Percentiles rank a stretch among this genome's conserved stretches.
Conservation (phyloP, 1,139 yeast genomes). For the Yamadazyma mexicana region DNA sequence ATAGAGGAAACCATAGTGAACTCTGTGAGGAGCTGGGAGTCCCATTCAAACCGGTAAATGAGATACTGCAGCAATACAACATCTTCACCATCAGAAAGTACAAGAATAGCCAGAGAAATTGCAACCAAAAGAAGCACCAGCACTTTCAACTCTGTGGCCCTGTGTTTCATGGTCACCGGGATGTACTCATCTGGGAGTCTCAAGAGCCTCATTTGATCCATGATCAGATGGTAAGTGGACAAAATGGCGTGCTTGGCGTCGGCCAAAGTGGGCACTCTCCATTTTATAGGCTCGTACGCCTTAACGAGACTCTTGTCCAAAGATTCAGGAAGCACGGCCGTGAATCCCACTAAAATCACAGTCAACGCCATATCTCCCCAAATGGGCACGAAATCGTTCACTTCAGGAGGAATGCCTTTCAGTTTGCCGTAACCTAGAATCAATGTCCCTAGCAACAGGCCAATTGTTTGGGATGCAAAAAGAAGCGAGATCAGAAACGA, state of each 20-base stretch:
- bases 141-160: constrained; percentile 19
- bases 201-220: constrained; percentile 47
- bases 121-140: constrained; percentile 48
- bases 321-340: constrained; percentile 8
- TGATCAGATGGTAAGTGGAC: constrained; percentile 13
- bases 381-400: constrained; percentile 6
- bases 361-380: neutral
- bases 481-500: constrained; percentile 8
- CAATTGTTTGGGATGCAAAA: constrained; percentile 8
- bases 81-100: constrained; percentile 25
- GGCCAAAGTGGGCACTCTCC: neutral
- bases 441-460: constrained; percentile 6
- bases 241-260: neutral
- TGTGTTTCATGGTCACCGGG: constrained; percentile 15
- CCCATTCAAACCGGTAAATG: constrained; percentile 59
- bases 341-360: neutral
- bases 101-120: neutral
- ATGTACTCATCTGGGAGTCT: constrained; percentile 39
- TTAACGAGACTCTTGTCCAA: neutral
- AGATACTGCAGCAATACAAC: constrained; percentile 58
- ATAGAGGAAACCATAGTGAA: constrained; percentile 56
- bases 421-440: constrained; percentile 7
- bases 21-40: constrained; percentile 57
- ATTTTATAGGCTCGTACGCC: neutral
- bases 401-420: neutral